Evolutionary conservation across 495 filamentous ascomycete species (phyloP).

Genomic region (Podospora anserina): DNA sequence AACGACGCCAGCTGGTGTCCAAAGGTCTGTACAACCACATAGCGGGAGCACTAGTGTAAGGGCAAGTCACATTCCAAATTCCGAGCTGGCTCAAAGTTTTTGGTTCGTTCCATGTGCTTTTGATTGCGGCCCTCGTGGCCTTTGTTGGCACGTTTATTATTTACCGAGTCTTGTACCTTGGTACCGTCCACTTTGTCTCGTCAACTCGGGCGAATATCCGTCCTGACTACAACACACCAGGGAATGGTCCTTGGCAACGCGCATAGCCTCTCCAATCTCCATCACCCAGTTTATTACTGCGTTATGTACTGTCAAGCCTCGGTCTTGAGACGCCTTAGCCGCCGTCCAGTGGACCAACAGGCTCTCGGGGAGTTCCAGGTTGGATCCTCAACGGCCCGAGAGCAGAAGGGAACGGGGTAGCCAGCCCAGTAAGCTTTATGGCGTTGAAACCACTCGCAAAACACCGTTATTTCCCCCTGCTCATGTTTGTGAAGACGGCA

Average conservation of each 20-base stretch:
- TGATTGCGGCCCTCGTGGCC: background rate
- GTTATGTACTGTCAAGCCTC: background rate
- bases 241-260: background rate
- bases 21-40: too few relatives aligned
- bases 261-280: background rate
- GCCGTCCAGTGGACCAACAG: background rate
- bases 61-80: background rate
- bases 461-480: background rate
- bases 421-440: background rate
- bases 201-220: background rate
- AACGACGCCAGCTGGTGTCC: background rate
- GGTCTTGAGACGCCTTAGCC: background rate
- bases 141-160: background rate
- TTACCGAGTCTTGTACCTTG: background rate
- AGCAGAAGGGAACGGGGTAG: background rate
- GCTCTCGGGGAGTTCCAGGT: background rate
- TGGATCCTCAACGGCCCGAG: background rate
- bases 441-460: background rate
- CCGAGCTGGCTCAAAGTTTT: background rate
- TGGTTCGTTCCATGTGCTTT: background rate
- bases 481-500: background rate
- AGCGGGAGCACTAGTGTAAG: background rate
- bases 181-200: background rate
- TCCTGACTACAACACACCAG: background rate
- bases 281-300: background rate